phyloP scores from a whole-genome alignment of 352 stramenopile genomes.

The Phytopythium delawarense region DNA sequence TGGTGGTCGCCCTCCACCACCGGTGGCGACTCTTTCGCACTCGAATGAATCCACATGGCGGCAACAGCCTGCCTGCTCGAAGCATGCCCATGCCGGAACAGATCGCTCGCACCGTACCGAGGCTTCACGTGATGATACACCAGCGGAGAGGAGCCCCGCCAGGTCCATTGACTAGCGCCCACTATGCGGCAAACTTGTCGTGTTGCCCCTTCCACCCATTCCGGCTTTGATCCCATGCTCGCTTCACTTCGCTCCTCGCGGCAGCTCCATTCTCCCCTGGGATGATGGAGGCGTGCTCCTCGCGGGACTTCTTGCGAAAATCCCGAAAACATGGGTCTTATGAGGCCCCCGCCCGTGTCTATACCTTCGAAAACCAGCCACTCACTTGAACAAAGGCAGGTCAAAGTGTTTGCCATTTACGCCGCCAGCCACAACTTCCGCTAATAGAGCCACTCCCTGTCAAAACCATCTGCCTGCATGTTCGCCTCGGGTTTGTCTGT shows the following conservation, averaged over 20 bases:
- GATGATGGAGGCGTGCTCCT: not conserved
- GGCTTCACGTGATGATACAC: not conserved
- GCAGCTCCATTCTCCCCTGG: not conserved
- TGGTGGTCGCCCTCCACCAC: not conserved
- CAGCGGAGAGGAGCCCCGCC: too few relatives aligned
- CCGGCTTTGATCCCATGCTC: not conserved
- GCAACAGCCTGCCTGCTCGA: too few relatives aligned
- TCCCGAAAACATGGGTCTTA: not conserved
- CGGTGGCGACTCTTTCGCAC: not conserved
- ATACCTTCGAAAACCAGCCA: not conserved
- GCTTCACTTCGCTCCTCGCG: not conserved
- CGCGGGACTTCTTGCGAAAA: not conserved
- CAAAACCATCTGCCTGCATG: not conserved
- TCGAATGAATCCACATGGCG: not conserved
- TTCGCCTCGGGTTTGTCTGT: not conserved
- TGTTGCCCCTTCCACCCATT: slow-evolving; percentile 5
- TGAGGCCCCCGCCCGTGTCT: not conserved
- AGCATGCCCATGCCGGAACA: too few relatives aligned
- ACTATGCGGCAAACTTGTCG: slow-evolving; percentile 1
- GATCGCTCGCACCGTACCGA: too few relatives aligned
- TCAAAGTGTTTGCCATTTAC: not conserved
- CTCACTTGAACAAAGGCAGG: not conserved
- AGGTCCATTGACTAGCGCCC: not conserved
- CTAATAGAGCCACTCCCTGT: not conserved
- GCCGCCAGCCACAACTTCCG: not conserved